A percentile compares a stretch with the other conserved stretches of the same genome.
phyloP scores from a whole-genome alignment of 208 protist species.

The Acanthamoeba castellanii region DNA sequence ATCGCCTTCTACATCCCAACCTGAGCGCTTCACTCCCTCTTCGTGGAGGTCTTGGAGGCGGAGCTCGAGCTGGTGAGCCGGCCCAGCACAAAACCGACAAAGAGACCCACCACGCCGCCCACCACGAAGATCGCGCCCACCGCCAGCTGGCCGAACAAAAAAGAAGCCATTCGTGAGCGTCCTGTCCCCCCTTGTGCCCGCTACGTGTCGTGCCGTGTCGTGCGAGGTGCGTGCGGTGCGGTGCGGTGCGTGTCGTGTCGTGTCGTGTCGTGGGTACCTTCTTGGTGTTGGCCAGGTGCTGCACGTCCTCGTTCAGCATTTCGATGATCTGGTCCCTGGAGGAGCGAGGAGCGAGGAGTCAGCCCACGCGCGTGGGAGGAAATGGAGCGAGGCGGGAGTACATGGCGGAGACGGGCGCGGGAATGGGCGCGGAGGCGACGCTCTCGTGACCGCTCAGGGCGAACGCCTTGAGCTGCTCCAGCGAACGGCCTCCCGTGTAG shows the following conservation, averaged over 20 bases:
- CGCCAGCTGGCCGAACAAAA: not conserved
- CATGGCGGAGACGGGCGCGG: not conserved
- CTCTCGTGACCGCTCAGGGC: not conserved
- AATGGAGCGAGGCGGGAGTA: not conserved
- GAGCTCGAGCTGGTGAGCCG: not conserved
- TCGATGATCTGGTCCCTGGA: slow-evolving; percentile 14
- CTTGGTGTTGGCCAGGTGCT: slow-evolving; percentile 35
- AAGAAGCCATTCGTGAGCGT: not conserved
- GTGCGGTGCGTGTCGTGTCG: too few species aligned
- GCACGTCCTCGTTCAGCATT: slow-evolving; percentile 56
- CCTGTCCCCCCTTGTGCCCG: not conserved
- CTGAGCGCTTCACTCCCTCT: not conserved
- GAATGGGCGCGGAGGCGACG: not conserved
- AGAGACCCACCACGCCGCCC: not conserved
- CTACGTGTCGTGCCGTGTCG: not conserved
- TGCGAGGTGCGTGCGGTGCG: too few species aligned
- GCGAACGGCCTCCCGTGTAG: slow-evolving; percentile 3
- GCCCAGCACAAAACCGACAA: not conserved
- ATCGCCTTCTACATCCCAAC: too few species aligned
- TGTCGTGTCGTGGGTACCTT: not conserved
- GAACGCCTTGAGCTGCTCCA: slow-evolving; percentile 63
- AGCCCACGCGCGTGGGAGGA: not conserved
- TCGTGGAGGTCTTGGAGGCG: not conserved
- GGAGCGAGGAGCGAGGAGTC: not conserved
- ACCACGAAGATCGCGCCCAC: not conserved